phyloP scores from a whole-genome alignment of 140 eudicot species.

The Cichorium intybus region DNA sequence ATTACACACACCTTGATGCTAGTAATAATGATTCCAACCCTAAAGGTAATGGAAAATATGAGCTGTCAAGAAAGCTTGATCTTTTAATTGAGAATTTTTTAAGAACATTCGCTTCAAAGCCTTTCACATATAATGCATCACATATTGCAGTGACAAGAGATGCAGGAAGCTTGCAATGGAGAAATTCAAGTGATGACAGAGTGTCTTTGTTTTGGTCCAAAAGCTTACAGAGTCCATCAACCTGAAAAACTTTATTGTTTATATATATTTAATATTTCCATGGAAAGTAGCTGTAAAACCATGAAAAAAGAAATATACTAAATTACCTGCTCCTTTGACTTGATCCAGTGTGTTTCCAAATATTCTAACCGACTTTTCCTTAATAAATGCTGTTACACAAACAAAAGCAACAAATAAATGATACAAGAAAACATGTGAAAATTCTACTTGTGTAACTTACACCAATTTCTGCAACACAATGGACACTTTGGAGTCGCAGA shows the following conservation, averaged over 20 bases:
- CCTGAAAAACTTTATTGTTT: slow-evolving; percentile 36
- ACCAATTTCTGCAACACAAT: slow-evolving; percentile 56
- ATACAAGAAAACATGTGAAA: not conserved
- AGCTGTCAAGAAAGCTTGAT: slow-evolving; percentile 57
- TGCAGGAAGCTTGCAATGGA: slow-evolving; percentile 71
- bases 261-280: not conserved
- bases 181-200: slow-evolving; percentile 47
- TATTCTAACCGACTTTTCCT: slow-evolving; percentile 43
- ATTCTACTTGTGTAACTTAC: slow-evolving; percentile 43
- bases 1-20: slow-evolving; percentile 53
- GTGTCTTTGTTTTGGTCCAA: slow-evolving; percentile 53
- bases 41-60: slow-evolving; percentile 47
- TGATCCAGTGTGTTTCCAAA: slow-evolving; percentile 63
- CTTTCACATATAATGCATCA: slow-evolving; percentile 42
- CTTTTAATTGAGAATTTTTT: slow-evolving; percentile 57
- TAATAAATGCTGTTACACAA: slow-evolving; percentile 53
- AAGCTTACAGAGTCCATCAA: slow-evolving; percentile 78
- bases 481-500: slow-evolving; percentile 65
- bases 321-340: slow-evolving; percentile 60
- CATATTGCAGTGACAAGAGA: slow-evolving; percentile 59
- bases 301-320: not conserved
- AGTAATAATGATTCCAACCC: slow-evolving; percentile 48
- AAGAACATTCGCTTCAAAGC: slow-evolving; percentile 42
- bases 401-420: not conserved
- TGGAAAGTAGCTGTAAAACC: not conserved